These are phyloP conservation scores for Sphagnum tenellum DNA, from an alignment of 225 moss, liverwort and hornwort species.

Conservation along the genomic window DNA sequence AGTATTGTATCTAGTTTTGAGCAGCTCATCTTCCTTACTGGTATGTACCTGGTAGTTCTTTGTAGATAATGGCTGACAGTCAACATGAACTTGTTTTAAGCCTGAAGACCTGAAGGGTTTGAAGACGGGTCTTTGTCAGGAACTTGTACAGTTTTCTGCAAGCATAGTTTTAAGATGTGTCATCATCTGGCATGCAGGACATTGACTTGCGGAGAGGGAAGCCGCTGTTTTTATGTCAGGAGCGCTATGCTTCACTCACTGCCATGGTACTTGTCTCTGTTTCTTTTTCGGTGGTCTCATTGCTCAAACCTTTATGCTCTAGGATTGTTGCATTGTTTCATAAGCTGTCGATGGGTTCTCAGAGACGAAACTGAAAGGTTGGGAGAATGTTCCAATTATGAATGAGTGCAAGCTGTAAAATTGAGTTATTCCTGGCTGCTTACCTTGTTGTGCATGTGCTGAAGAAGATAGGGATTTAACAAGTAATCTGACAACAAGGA, in stretches of 20 bases:
- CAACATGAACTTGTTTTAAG: no score
- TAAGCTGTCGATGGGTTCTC: neutral
- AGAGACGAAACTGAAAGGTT: no score
- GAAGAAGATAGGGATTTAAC: neutral
- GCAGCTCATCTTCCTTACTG: no score
- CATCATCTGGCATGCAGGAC: slow-evolving; percentile 32
- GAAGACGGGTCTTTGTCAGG: no score
- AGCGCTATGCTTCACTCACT: slow-evolving; percentile 74
- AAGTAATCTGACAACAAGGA: no score
- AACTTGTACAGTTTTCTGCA: no score
- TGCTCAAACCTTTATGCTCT: neutral
- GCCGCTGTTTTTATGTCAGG: slow-evolving; percentile 73
- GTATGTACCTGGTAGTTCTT: neutral
- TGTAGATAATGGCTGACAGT: neutral
- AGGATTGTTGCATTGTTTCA: neutral
- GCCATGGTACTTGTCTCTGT: slow-evolving; percentile 52
- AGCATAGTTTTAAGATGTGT: neutral
- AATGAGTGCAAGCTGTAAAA: no score
- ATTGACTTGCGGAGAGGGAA: slow-evolving; percentile 66
- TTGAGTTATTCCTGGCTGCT: no score
- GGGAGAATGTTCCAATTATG: no score
- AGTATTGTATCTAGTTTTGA: neutral
- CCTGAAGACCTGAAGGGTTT: no score
- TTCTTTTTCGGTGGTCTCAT: neutral
- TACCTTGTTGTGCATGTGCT: neutral